Evolutionary conservation across 805 yeast genomes (phyloP), one percentile per base, ranked within the genome.

Genomic region (Saccharomyces jurei): DNA sequence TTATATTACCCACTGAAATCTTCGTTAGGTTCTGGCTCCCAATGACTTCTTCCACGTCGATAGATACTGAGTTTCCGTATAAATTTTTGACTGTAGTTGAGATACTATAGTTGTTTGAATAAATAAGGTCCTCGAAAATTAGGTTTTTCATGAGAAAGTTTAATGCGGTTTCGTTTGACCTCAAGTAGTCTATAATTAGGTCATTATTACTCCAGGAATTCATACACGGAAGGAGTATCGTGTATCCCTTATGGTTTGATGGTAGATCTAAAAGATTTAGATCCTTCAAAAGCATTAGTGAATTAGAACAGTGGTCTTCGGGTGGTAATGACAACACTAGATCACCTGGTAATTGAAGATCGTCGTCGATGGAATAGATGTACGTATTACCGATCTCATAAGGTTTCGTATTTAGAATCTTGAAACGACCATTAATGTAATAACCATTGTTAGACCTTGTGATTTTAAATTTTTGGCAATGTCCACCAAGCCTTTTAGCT

Each of bases 151-250:
- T 70, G 1, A 87, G 66, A 1, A 64, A 54, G n/a, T 77, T 71
- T 58, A 89, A 70, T 0, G 81, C 75, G 1, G 80, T 71, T 0
- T 72, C 72, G 59, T 89, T 80, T 2, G 67, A 53, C 54, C 81
- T 75, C 25, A 91, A 68, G 65, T 83, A 86, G 47, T 80, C 80
- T 50, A 81, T 71, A 4, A 83, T 77, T 29, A 91, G 71, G 3
- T 82, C 87, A 22, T 83, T 74, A 2, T 71, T 67, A 25, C 77
- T 76, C 96, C 96, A 90, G 0, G 91, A 79, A 46, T 76, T 73
- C 30, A 86, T 82, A 54, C 90, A 84, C 0, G 98, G 98, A 29
- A 91, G 71, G 52, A 91, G 80, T 0, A 85, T 70, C 0, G 97
- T 81, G 71, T 89, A 89, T 0, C 95, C 95, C 22, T 72, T 63